A percentile compares a stretch with the other conserved stretches of the same genome.
Evolutionary conservation across 116 monocot genomes (phyloP).

Genomic region (Trichopus zeylanicus): DNA sequence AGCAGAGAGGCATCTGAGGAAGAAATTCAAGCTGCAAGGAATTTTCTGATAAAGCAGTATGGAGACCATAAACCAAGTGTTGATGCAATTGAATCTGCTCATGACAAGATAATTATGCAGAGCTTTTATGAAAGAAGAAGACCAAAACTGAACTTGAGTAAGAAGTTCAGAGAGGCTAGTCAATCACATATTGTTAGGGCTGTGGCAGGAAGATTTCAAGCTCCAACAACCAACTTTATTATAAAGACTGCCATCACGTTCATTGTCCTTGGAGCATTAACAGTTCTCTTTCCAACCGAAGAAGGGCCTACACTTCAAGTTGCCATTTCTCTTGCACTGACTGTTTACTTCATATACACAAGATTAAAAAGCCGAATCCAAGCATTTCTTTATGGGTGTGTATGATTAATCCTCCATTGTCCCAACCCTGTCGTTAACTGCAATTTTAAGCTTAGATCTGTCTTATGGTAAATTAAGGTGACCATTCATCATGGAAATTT

Average conservation of each 20-base stretch:
- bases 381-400: constrained; percentile 82
- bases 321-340: constrained; percentile 63
- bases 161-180: constrained; percentile 66
- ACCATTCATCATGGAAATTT: too few species aligned
- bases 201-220: constrained; percentile 70
- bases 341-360: constrained; percentile 73
- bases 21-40: constrained; percentile 97
- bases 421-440: too few species aligned
- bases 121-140: constrained; percentile 76
- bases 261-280: constrained; percentile 63
- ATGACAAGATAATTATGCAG: constrained; percentile 92
- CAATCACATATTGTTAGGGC: constrained; percentile 63
- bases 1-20: constrained; percentile 94
- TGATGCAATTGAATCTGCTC: constrained; percentile 96
- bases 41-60: constrained; percentile 80
- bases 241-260: constrained; percentile 65
- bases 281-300: constrained; percentile 88
- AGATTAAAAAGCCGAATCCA: constrained; percentile 51
- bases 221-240: constrained; percentile 51
- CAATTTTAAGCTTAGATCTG: too few species aligned
- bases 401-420: constrained; percentile 5
- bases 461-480: too few species aligned
- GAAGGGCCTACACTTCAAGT: constrained; percentile 99
- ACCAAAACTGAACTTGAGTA: constrained; percentile 82
- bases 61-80: constrained; percentile 78